These are phyloP conservation scores for Penicillium sp. DNA, from an alignment of 2,329 filamentous ascomycete genomes.

Conservation along the genomic window DNA sequence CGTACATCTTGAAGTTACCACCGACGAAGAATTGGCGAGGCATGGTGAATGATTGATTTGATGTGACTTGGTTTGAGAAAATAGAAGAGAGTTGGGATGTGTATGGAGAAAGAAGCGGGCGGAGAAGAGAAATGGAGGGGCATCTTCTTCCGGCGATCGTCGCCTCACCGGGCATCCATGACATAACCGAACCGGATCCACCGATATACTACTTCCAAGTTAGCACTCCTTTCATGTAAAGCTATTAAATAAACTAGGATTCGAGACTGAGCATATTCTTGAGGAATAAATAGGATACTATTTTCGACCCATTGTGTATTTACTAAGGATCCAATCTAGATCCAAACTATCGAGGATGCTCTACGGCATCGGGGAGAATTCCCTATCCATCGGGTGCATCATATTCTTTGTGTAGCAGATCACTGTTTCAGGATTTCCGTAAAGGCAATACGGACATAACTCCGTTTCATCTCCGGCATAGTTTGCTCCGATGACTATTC, in stretches of 20 bases:
- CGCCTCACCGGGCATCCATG: slow-evolving; percentile 13
- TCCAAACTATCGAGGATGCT: not conserved
- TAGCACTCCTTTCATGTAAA: not conserved
- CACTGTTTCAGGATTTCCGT: not conserved
- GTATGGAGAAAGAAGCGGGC: slow-evolving; percentile 10
- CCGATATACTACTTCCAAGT: not conserved
- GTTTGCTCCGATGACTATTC: not conserved
- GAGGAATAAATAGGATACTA: not conserved
- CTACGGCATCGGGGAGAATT: not conserved
- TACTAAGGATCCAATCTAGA: not conserved
- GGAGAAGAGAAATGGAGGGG: slow-evolving; percentile 23
- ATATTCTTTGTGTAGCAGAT: not conserved
- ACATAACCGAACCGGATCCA: slow-evolving; percentile 9
- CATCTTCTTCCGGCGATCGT: slow-evolving; percentile 12
- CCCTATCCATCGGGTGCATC: not conserved
- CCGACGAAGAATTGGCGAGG: slow-evolving; percentile 95
- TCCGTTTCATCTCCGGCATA: not conserved
- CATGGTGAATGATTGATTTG: slow-evolving; percentile 60
- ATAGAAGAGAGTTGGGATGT: slow-evolving; percentile 7
- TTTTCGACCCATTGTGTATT: not conserved
- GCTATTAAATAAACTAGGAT: not conserved
- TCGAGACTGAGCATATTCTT: not conserved
- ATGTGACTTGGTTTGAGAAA: slow-evolving; percentile 5
- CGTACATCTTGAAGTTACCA: slow-evolving; percentile 99
- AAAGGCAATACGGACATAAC: not conserved